These are phyloP conservation scores for Fraxinus greggii DNA, from an alignment of 305 asterid genomes.

Conservation along the genomic window DNA sequence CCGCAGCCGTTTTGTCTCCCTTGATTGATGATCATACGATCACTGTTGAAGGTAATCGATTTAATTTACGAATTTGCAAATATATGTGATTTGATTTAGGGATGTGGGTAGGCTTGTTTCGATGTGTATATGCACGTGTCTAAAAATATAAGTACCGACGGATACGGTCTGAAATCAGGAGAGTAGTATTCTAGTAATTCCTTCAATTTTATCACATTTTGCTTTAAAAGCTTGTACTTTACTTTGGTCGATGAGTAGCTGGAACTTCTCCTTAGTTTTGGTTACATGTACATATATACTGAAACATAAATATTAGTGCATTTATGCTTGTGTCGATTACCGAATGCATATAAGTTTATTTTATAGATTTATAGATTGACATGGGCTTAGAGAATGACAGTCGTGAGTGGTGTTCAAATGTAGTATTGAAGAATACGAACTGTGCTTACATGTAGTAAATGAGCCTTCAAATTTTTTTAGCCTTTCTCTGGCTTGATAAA, in stretches of 20 bases:
- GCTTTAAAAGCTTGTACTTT: neutral
- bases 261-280: neutral
- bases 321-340: neutral
- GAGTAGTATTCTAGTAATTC: neutral
- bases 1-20: conserved; percentile 69
- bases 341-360: neutral
- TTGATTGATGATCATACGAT: conserved; percentile 50
- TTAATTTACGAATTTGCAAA: neutral
- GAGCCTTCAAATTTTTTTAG: neutral
- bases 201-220: neutral
- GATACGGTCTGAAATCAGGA: neutral
- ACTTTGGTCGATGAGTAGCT: neutral
- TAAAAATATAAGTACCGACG: neutral
- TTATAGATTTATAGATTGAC: neutral
- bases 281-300: neutral
- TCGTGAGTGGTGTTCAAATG: neutral
- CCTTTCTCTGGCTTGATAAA: conserved; percentile 1
- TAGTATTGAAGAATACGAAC: neutral
- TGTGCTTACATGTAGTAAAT: neutral
- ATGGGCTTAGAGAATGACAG: neutral
- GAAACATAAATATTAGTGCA: neutral
- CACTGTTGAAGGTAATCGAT: conserved; percentile 51
- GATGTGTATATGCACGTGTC: neutral
- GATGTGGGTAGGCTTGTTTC: neutral
- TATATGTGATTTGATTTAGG: neutral